Evolutionary conservation across 176 grass and related monocot genomes (phyloP), one percentile per base, ranked within the genome.

Genomic region (Miscanthus lutarioriparius): DNA sequence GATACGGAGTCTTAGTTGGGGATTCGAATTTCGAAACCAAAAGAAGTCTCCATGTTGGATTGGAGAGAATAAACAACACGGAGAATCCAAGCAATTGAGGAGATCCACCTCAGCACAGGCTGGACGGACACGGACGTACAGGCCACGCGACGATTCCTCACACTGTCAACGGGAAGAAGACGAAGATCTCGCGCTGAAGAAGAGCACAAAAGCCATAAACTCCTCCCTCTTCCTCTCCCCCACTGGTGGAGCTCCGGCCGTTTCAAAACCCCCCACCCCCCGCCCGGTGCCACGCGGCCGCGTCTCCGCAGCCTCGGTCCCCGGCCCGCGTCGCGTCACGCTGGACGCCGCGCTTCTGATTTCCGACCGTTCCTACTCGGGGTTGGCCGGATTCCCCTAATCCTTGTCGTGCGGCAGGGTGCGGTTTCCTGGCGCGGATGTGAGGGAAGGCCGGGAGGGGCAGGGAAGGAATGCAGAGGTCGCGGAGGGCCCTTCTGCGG

Each of bases 391-490:
- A 32, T 45, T 73, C 54, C 23, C 8, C 27, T 59, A 23, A 23
- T 3, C 36, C 67, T 19, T 10, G 53, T 14, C 25, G 43, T 25
- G 40, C 40, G 74, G 43, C 49, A 2, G 77, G 16, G n/a, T 22
- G 68, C 32, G 8, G 76, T 79, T 77, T 28, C 76, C 30, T 28
- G 68, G 22, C 25, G 72, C 79, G 48, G 69, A 92, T 92, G 90
- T 80, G 91, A 85, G 71, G 51, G 76, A 26, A 78, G 64, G 63
- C 28, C 27, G 7, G 9, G 30, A 16, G 30, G 15, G 14, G 79
- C 47, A 53, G 47, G 14, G 48, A 41, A 70, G 66, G 73, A 96
- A 99, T 99, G 97, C 97, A 96, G 88, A 92, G 91, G 78, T 99
- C 93, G 72, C 81, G 90, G 49, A 90, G 82, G 89, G 87, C 88